Conservation (phyloP, 1,284 basidiomycete species). For the Leccinum pachyderme region DNA sequence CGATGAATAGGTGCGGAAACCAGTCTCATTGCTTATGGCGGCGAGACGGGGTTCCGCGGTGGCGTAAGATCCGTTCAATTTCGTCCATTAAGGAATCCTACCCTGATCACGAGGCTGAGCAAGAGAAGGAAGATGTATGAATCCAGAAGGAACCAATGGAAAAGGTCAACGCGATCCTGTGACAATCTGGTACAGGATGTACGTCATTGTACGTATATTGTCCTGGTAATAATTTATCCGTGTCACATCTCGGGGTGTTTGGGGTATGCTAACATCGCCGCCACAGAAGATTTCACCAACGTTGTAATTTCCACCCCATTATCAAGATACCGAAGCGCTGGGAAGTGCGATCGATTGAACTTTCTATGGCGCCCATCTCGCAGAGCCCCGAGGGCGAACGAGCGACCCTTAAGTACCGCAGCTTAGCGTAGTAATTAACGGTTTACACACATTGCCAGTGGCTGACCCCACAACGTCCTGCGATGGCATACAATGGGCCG, state of each 20-base stretch:
- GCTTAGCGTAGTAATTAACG: not conserved
- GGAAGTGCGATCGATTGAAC: not conserved
- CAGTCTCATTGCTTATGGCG: not conserved
- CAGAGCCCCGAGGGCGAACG: not conserved
- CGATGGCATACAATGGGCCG: not conserved
- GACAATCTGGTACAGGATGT: not conserved
- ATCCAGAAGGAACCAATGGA: not conserved
- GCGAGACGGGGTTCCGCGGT: too few species aligned
- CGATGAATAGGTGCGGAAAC: not conserved
- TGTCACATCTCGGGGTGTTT: not conserved
- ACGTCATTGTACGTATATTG: not conserved
- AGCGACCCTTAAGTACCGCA: not conserved
- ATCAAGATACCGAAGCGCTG: not conserved
- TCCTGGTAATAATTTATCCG: not conserved
- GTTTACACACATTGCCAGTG: not conserved
- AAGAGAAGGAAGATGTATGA: not conserved
- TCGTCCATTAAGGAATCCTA: not conserved
- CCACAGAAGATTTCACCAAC: not conserved
- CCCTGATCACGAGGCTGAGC: not conserved
- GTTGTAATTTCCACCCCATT: not conserved
- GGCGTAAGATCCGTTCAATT: too few species aligned
- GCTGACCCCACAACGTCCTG: not conserved
- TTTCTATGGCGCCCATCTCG: not conserved
- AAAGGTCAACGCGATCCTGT: not conserved
- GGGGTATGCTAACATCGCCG: not conserved